Base-by-base conservation (phyloP, 2,329 filamentous ascomycete species). In the Aureobasidium pullulans region DNA sequence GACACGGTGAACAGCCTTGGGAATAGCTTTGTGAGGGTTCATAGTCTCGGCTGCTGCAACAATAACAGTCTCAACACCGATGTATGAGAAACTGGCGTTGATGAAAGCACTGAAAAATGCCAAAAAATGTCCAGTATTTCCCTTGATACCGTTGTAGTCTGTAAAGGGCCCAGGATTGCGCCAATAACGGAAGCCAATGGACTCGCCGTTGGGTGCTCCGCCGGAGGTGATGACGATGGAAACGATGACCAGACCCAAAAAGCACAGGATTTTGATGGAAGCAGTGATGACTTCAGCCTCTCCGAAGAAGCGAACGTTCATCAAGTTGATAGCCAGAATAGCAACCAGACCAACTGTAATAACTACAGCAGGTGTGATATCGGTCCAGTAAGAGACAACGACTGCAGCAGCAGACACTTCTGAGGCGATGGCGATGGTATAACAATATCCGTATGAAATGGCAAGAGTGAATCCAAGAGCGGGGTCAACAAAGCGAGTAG, bases 31-130 rank as follows among this genome's bases (percentile, higher is more conserved):
- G 15, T 77, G 67, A 0, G 81, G 81, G 62, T 81, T 79, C 52
- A 73, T 71, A 1, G 79, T 78, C 68, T 84, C 81, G 6, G 79
- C 81, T 1, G 79, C 81, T 3, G 80, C 77, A 64, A 81, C 78
- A 15, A 79, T 78, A 8, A 84, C 73, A 19, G 75, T 76, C 66
- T 85, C 81, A 15, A 78, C 77, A 52, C 79, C 79, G 37, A 77
- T 78, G 64, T 79, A 81, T 23, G 78, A 75, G 66, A 81, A 82
- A 46, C 70, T 75, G 29, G 75, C 76, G 56, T 75, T 67, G 44
- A 68, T 64, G 49, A 69, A 66, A 13, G 67, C 66, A 4, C 49
- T 59, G 54, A 67, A 65, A 60, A 69, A 68, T 10, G 66, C 68
- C 34, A 66, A 68, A 66, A 64, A 71, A n/a, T 54, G 56, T 16